A percentile compares a stretch with the other conserved stretches of the same genome.
Conservation (phyloP, 371 early-diverging fungal species). For the Circinella minor region DNA sequence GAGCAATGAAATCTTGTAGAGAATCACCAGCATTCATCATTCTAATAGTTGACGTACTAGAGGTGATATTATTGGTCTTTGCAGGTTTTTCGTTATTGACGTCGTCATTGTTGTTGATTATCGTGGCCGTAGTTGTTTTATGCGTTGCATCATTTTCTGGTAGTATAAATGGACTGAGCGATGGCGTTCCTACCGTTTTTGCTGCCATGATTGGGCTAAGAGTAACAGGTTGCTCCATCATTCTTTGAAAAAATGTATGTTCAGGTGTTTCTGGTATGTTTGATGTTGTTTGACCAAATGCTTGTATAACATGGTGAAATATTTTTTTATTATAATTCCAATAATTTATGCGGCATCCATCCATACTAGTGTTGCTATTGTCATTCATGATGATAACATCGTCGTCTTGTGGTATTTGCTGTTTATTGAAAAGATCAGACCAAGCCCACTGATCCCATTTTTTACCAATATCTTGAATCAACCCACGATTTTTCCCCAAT, state of each 20-base stretch:
- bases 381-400: background rate
- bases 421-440: conserved; percentile 22
- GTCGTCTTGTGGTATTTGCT: background rate
- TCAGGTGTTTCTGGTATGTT: conserved; percentile 14
- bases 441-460: conserved; percentile 44
- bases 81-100: background rate
- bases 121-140: background rate
- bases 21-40: background rate
- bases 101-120: background rate
- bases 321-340: conserved; percentile 1
- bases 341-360: conserved; percentile 11
- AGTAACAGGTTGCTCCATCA: conserved; percentile 33
- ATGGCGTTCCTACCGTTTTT: conserved; percentile 24
- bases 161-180: conserved; percentile 5
- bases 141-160: background rate
- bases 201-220: conserved; percentile 41
- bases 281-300: conserved; percentile 12
- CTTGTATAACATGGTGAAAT: conserved; percentile 13
- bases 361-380: no score
- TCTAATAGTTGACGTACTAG: background rate
- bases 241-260: conserved; percentile 32
- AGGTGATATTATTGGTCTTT: background rate
- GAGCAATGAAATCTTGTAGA: conserved; percentile 7
- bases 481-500: conserved; percentile 38
- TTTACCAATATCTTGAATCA: conserved; percentile 44